A percentile compares a stretch with the other conserved stretches of the same genome.
These are phyloP conservation scores for Knufia fluminis DNA, from an alignment of 2,329 filamentous ascomycete genomes.

Conservation along the genomic window DNA sequence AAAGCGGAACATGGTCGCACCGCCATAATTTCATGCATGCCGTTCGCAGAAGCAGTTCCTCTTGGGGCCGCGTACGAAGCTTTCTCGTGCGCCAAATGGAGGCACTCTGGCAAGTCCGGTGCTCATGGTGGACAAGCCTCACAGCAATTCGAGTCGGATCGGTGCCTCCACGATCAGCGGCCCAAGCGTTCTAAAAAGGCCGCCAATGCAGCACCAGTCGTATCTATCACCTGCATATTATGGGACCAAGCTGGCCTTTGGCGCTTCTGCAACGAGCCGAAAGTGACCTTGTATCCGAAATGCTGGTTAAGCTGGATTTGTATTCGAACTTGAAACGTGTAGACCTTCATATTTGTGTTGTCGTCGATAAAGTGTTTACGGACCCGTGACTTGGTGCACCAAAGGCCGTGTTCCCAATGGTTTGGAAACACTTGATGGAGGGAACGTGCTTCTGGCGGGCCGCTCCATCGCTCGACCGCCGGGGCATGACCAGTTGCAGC, in stretches of 20 bases:
- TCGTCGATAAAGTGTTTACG: background rate
- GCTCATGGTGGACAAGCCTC: background rate
- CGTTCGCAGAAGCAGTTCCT: background rate
- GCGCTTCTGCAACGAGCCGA: background rate
- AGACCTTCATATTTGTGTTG: background rate
- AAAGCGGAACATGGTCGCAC: background rate
- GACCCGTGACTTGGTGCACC: background rate
- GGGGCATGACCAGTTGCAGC: background rate
- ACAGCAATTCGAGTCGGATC: background rate
- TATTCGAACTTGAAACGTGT: no score
- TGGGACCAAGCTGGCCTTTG: background rate
- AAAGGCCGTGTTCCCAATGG: background rate
- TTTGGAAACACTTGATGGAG: background rate
- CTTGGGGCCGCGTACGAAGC: background rate
- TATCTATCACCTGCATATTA: background rate
- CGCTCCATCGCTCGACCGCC: constrained; percentile 1
- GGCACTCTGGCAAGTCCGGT: background rate
- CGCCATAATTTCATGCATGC: background rate
- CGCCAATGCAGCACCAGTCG: background rate
- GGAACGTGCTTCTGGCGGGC: constrained; percentile 1
- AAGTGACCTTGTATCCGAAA: background rate
- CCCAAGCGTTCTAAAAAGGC: background rate
- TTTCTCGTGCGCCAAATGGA: background rate
- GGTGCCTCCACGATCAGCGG: constrained; percentile 1
- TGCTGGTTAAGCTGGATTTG: background rate